These are phyloP conservation scores for Dendrobium catenatum DNA, from an alignment of 106 monocot species.

Conservation along the genomic window DNA sequence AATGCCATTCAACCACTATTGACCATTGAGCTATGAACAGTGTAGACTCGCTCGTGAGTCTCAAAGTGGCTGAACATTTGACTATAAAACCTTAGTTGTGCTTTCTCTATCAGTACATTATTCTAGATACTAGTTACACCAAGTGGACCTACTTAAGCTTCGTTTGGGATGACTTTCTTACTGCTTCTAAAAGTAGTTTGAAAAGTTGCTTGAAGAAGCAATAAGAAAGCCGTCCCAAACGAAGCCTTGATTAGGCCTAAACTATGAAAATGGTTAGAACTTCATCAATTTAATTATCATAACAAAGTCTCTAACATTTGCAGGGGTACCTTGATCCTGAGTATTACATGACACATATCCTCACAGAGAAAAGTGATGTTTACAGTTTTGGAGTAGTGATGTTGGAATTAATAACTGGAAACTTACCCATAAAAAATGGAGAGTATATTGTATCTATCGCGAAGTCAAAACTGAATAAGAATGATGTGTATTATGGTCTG, in stretches of 20 bases:
- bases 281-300: not conserved
- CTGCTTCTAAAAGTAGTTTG: too few species aligned
- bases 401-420: constrained; percentile 58
- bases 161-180: too few species aligned
- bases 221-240: too few species aligned
- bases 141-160: constrained; percentile 8
- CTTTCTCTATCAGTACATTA: constrained; percentile 41
- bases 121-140: not conserved
- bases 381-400: constrained; percentile 79
- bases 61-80: not conserved
- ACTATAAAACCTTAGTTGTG: constrained; percentile 4
- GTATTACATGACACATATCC: constrained; percentile 64
- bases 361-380: constrained; percentile 75
- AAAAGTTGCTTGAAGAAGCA: too few species aligned
- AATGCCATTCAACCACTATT: not conserved
- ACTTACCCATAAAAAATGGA: constrained; percentile 39
- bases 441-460: constrained; percentile 45
- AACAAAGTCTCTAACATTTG: not conserved
- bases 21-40: not conserved
- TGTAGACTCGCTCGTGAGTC: not conserved
- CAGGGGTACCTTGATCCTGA: constrained; percentile 82
- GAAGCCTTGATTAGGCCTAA: not conserved
- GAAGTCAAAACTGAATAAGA: constrained; percentile 21
- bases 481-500: constrained; percentile 46
- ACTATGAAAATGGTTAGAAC: not conserved